These are phyloP conservation scores for Pythium vanterpoolii DNA, from an alignment of 352 stramenopile species.

Conservation along the genomic window DNA sequence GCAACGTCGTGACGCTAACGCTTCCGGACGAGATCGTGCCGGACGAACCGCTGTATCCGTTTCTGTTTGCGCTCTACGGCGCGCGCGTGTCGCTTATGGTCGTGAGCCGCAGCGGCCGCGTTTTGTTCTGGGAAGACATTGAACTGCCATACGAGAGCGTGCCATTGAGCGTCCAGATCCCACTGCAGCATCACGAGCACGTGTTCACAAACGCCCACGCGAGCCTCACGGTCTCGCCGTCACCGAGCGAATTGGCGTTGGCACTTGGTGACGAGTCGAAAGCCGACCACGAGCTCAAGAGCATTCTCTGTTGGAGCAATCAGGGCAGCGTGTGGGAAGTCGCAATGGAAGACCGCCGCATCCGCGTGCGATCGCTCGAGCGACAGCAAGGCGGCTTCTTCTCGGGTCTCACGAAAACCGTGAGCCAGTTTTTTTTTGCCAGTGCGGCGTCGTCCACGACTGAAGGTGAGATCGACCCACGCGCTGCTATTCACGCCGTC, in stretches of 20 bases:
- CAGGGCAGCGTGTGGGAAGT: conserved; percentile 77
- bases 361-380: conserved; percentile 71
- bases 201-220: conserved; percentile 49
- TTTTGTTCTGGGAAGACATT: conserved; percentile 84
- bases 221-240: conserved; percentile 18
- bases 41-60: conserved; percentile 52
- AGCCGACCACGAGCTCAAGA: conserved; percentile 30
- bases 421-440: conserved; percentile 79
- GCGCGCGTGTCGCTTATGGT: conserved; percentile 69
- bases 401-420: conserved; percentile 63
- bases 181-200: conserved; percentile 44
- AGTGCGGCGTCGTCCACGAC: conserved; percentile 27
- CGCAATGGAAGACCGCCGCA: conserved; percentile 72
- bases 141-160: conserved; percentile 74
- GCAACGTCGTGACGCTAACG: conserved; percentile 38
- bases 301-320: conserved; percentile 80
- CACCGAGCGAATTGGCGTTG: conserved; percentile 10
- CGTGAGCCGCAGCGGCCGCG: conserved; percentile 52
- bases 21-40: conserved; percentile 53
- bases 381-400: conserved; percentile 65
- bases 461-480: conserved; percentile 34
- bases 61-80: conserved; percentile 64
- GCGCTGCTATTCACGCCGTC: conserved; percentile 53
- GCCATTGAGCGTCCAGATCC: conserved; percentile 76
- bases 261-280: not conserved